Evolutionary conservation across 2,329 filamentous ascomycete genomes (phyloP).

Genomic region (Aspergillus clavatus): DNA sequence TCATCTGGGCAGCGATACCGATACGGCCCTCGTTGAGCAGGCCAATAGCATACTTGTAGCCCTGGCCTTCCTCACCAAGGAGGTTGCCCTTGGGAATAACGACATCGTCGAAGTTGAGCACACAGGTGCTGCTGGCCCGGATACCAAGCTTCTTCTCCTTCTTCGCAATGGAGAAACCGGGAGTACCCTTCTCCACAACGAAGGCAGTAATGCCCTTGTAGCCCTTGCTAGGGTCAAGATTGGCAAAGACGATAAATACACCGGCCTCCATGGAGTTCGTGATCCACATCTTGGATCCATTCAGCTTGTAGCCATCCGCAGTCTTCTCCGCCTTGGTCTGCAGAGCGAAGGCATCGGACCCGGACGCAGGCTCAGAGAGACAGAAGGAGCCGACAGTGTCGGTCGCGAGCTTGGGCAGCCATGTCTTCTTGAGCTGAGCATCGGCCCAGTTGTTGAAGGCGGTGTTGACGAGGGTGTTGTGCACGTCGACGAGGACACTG

Average conservation of each 20-base stretch:
- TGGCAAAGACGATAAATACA: conserved; percentile 97
- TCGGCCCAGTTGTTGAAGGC: conserved; percentile 81
- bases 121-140: conserved; percentile 90
- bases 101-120: conserved; percentile 96
- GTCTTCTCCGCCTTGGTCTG: conserved; percentile 86
- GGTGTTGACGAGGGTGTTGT: conserved; percentile 97
- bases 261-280: conserved; percentile 92
- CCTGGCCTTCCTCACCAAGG: conserved; percentile 80
- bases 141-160: conserved; percentile 99
- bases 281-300: conserved; percentile 99
- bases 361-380: conserved; percentile 84
- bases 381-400: conserved; percentile 88
- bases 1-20: conserved; percentile 98
- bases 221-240: conserved; percentile 83
- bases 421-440: conserved; percentile 72
- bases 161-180: conserved; percentile 92
- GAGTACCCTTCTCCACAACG: conserved; percentile 81
- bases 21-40: conserved; percentile 95
- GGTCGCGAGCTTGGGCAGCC: conserved; percentile 84
- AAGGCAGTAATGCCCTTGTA: conserved; percentile 98
- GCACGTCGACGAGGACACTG: conserved; percentile 90
- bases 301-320: conserved; percentile 76
- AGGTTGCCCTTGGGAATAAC: conserved; percentile 83
- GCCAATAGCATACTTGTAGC: conserved; percentile 96
- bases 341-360: conserved; percentile 92